Evolutionary conservation across 441 rosid species (phyloP), one percentile per base, ranked within the genome.

Genomic region (Cnidoscolus chayamansa): DNA sequence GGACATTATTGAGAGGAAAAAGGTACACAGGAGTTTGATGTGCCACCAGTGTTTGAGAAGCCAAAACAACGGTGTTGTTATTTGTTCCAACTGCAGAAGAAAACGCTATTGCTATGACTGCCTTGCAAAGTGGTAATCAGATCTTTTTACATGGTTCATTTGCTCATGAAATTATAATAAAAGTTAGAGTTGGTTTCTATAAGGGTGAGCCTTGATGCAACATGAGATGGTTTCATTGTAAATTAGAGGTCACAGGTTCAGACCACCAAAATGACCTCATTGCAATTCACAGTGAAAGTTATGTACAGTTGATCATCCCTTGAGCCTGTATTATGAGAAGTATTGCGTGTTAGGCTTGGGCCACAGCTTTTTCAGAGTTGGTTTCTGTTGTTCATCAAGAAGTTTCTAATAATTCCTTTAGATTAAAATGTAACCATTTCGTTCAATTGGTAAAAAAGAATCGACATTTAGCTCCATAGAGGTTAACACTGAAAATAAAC

Each of bases 1-100:
- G 86, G 84, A 63, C 67, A 71, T 50, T 49, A 63, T 56, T 49
- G 70, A 70, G 64, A 58, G 10, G 76, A 68, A 67, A 68, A 63
- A 43, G 49, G 78, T 40, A 50, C 76, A 51, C 60, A 75, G 68
- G 77, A 72, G 81, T 47, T 67, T 75, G 64, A 86, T 77, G 84
- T 92, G 97, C 71, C 96, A 92, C 72, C 97, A 92, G 55, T 90
- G 97, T 76, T 82, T 84, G 81, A 77, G 81, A 74, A 87, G 76
- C 66, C 89, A 90, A 72, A 87, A 74, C 55, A 87, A 83, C 35
- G 73, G 75, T 50, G 88, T 88, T 72, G 88, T 84, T 61, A 67
- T 85, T 59, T 92, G 96, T 80, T 63, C 74, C 40, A 77, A 12
- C 9, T 90, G 97, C 76, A 70, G 43, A 31, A 74, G 73, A 54